A percentile compares a stretch with the other conserved stretches of the same genome.
These are phyloP conservation scores for Cymbopogon citratus DNA, from an alignment of 176 grass and related monocot species.

Conservation along the genomic window DNA sequence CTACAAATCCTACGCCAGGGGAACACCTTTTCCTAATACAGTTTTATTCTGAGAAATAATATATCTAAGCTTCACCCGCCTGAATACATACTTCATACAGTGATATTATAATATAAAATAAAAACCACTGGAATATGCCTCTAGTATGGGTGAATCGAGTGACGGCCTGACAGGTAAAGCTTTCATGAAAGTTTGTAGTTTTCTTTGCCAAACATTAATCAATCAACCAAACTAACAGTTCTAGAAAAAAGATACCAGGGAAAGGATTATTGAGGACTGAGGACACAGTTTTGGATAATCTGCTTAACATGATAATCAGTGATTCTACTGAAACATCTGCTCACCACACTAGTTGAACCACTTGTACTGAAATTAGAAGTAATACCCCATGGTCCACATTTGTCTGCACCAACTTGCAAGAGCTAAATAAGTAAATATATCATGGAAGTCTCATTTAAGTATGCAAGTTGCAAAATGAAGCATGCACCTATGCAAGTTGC, in stretches of 20 bases:
- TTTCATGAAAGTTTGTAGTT: conserved; percentile 7
- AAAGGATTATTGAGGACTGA: conserved; percentile 5
- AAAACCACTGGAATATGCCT: conserved; percentile 27
- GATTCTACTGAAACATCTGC: conserved; percentile 21
- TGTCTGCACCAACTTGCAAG: neutral
- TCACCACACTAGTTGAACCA: neutral
- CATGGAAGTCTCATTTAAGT: conserved; percentile 7
- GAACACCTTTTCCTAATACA: conserved; percentile 53
- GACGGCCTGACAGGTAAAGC: conserved; percentile 24
- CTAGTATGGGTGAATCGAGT: neutral
- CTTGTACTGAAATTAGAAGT: neutral
- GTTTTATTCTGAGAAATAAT: conserved; percentile 41
- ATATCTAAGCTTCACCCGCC: conserved; percentile 38
- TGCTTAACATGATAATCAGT: neutral
- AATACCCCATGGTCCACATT: neutral
- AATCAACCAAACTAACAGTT: neutral
- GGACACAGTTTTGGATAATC: conserved; percentile 16
- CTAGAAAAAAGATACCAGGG: neutral
- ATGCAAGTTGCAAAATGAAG: conserved; percentile 6
- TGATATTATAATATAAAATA: neutral
- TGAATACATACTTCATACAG: conserved; percentile 26
- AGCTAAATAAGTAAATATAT: neutral
- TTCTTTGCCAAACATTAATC: neutral
- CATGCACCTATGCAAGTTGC: conserved; percentile 20
- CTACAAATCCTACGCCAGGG: conserved; percentile 6